Base-by-base conservation (phyloP, 2,329 filamentous ascomycete species). In the Bipolaris bicolor region DNA sequence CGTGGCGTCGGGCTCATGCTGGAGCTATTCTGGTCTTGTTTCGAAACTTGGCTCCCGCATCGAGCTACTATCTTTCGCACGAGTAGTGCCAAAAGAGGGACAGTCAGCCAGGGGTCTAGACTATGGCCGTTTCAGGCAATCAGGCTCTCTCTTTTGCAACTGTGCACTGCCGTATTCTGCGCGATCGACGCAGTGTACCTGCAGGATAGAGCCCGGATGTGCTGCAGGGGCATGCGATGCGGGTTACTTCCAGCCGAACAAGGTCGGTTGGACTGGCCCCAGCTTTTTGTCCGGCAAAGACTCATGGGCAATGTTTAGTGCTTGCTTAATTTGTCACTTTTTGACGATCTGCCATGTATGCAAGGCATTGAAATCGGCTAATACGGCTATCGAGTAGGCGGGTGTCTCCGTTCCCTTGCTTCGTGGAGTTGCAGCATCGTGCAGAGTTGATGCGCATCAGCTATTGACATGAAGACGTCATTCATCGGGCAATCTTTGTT, bases 1-100 rank as follows among this genome's bases (percentile, higher is more conserved):
- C 22, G 37, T 53, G 49, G 43, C 36, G 43, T 37, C 7, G 46
- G 43, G 29, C 43, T 31, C 36, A 36, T 31, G 33, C 47, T 45
- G 45, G 2, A 9, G 46, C 46, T 39, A 49, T 44, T 43, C 49
- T 36, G 40, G 49, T 34, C 22, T 37, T 29, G 49, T 57, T 57
- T 53, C 49, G 54, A 53, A 57, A 57, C 54, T 43, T 48, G 44
- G 36, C 37, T 40, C 45, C 36, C 47, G 36, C 43, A 34, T 44
- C 29, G 36, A 48, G 39, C 40, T 50, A 31, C 24, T 50, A 22
- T 47, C 9, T 39, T 48, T 51, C 43, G 20, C 44, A 48, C 4
- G 22, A 37, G 26, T 10, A 29, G 15, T 15, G 11, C 13, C 13
- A 24, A 37, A 49, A 49, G 34, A 2, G 34, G 24, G 22, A 16